Evolutionary conservation across 2,329 filamentous ascomycete species (phyloP).

Genomic region (Penicillium sp.): DNA sequence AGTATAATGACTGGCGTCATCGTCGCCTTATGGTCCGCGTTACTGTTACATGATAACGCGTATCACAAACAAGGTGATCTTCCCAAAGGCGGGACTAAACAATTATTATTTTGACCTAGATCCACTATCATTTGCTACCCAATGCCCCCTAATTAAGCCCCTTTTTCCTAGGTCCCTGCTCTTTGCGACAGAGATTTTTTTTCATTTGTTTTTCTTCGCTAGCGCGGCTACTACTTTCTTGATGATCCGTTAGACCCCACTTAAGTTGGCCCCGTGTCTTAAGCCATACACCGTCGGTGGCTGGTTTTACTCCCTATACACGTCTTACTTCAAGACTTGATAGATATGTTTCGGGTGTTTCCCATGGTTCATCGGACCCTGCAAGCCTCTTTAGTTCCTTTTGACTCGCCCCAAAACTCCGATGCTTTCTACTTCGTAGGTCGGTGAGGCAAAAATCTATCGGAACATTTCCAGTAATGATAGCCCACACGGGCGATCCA

Average conservation of each 20-base stretch:
- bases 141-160: slow-evolving; percentile 22
- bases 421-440: not conserved
- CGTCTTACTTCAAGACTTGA: not conserved
- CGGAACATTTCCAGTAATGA: slow-evolving; percentile 26
- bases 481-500: slow-evolving; percentile 20
- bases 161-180: slow-evolving; percentile 4
- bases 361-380: not conserved
- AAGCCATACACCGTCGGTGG: slow-evolving; percentile 19
- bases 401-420: not conserved
- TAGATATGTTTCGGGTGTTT: not conserved
- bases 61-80: not conserved
- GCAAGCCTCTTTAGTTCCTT: not conserved
- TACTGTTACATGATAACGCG: slow-evolving; percentile 4
- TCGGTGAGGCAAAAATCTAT: slow-evolving; percentile 1
- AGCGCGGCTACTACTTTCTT: slow-evolving; percentile 6
- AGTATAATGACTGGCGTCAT: not conserved
- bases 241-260: slow-evolving; percentile 16
- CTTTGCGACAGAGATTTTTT: not conserved
- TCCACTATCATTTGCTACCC: not conserved
- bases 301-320: slow-evolving; percentile 16
- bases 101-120: not conserved
- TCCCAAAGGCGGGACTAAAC: not conserved
- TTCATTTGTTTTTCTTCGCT: slow-evolving; percentile 1
- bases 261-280: slow-evolving; percentile 17
- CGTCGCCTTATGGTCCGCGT: not conserved